Evolutionary conservation across 108 stramenopile species (phyloP).

Genomic region (Epithemia pelagica): DNA sequence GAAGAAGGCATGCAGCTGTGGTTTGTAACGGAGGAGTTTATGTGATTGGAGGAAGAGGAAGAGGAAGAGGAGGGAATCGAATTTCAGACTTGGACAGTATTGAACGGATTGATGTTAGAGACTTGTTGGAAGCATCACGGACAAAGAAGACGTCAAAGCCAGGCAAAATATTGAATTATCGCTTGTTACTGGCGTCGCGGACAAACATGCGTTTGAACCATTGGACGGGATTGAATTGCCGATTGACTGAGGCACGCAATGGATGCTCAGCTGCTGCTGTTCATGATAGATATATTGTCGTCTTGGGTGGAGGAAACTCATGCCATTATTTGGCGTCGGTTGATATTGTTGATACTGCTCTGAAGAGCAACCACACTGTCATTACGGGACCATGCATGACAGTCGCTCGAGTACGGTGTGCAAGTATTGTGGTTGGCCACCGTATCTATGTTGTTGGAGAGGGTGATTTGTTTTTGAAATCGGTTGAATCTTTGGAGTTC

Average conservation of each 20-base stretch:
- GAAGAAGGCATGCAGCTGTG: background rate
- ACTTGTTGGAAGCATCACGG: background rate
- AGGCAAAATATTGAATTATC: no score
- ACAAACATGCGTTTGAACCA: no score
- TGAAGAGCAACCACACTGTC: no score
- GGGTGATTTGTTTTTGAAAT: no score
- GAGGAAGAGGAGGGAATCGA: no score
- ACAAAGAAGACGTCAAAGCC: background rate
- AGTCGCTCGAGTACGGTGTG: no score
- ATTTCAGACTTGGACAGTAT: background rate
- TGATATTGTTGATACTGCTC: background rate
- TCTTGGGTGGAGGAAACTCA: background rate
- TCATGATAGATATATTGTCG: background rate
- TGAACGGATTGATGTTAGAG: background rate
- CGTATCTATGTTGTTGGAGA: no score
- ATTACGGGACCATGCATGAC: no score
- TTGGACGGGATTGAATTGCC: background rate
- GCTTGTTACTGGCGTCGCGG: no score
- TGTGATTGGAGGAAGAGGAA: background rate
- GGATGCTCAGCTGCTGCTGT: background rate
- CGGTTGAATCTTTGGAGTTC: no score
- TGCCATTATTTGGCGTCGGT: background rate
- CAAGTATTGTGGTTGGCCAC: no score
- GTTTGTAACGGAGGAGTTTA: background rate
- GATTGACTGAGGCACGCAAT: background rate